Evolutionary conservation across 1,284 basidiomycete species (phyloP).

Genomic region (Agroathelia rolfsii): DNA sequence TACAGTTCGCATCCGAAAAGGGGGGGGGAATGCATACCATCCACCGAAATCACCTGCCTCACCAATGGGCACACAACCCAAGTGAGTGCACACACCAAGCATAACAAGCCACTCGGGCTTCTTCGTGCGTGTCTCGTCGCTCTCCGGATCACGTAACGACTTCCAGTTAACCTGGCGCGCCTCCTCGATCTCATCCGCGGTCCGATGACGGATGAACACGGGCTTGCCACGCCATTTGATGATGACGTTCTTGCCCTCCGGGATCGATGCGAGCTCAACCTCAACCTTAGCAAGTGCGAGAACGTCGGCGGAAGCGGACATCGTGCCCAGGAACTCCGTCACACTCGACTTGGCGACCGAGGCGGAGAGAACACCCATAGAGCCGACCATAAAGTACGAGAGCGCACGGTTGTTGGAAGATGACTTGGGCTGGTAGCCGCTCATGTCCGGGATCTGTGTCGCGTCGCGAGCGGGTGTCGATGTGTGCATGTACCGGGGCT

Average conservation of each 20-base stretch:
- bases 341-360: slow-evolving; percentile 92
- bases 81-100: slow-evolving; percentile 96
- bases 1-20: no score
- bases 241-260: slow-evolving; percentile 96
- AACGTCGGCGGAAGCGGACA: slow-evolving; percentile 97
- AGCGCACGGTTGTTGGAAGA: slow-evolving; percentile 72
- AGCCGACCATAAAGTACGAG: slow-evolving; percentile 97
- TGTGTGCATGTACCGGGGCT: slow-evolving; percentile 68
- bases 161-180: slow-evolving; percentile 83
- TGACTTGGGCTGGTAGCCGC: slow-evolving; percentile 70
- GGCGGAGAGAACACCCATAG: slow-evolving; percentile 89
- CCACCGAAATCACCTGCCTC: slow-evolving; percentile 98
- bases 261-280: slow-evolving; percentile 84
- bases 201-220: slow-evolving; percentile 98
- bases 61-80: slow-evolving; percentile 98
- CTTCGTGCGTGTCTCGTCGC: slow-evolving; percentile 83
- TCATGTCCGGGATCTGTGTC: slow-evolving; percentile 83
- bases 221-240: slow-evolving; percentile 99
- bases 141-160: slow-evolving; percentile 85
- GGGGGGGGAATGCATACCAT: slow-evolving; percentile 44
- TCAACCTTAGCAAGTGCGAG: slow-evolving; percentile 98
- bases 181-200: slow-evolving; percentile 87
- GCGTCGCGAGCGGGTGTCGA: slow-evolving; percentile 55
- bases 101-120: slow-evolving; percentile 98
- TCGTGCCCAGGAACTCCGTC: slow-evolving; percentile 90